These are phyloP conservation scores for Calonectria pauciramosa DNA, from an alignment of 2,329 filamentous ascomycete species.

Conservation along the genomic window DNA sequence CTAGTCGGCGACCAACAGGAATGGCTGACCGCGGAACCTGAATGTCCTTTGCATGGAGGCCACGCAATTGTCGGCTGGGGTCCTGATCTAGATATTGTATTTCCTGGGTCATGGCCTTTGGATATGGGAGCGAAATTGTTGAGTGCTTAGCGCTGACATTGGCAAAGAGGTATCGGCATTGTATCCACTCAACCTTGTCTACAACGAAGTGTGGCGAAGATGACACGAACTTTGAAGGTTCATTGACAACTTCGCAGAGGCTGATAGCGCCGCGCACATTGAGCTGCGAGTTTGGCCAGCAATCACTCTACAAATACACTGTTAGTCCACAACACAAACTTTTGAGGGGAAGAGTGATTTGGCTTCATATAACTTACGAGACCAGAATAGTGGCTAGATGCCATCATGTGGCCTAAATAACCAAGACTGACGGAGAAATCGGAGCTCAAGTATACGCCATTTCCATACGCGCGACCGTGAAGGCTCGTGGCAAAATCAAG, in stretches of 20 bases:
- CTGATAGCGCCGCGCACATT: constrained; percentile 73
- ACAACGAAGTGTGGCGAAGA: constrained; percentile 77
- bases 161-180: constrained; percentile 86
- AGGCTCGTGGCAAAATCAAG: constrained; percentile 75
- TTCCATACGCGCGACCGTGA: constrained; percentile 79
- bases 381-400: background rate
- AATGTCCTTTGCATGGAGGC: background rate
- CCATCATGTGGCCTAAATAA: constrained; percentile 24
- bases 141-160: constrained; percentile 30
- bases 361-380: background rate
- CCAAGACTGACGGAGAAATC: constrained; percentile 28
- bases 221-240: constrained; percentile 71
- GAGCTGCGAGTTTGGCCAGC: constrained; percentile 78
- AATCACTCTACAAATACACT: background rate
- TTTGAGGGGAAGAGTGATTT: background rate
- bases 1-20: constrained; percentile 35
- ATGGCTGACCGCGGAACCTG: constrained; percentile 48
- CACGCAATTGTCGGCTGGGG: constrained; percentile 28
- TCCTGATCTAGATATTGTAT: constrained; percentile 47
- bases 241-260: constrained; percentile 89
- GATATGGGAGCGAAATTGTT: constrained; percentile 28
- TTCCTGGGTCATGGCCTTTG: constrained; percentile 8
- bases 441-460: constrained; percentile 85
- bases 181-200: constrained; percentile 85
- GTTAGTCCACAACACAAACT: constrained; percentile 15